Conservation (phyloP, 1,284 basidiomycete species). For the Ustilago trichophora region DNA sequence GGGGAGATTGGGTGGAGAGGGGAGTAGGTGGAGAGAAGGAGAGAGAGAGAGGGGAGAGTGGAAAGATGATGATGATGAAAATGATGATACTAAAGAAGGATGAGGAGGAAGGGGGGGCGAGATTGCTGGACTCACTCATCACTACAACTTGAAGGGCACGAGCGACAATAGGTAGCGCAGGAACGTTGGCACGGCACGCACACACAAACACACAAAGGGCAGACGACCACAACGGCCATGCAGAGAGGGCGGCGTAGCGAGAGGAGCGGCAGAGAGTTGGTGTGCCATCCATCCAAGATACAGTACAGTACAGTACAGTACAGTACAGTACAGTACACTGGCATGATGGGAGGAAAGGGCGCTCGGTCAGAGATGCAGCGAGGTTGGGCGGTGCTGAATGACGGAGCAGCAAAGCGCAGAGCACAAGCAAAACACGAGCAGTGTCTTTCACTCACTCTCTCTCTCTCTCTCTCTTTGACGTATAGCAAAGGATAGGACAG, state of each 20-base stretch:
- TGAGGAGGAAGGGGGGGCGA: not conserved
- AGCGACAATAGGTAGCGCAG: no score
- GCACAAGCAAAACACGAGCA: not conserved
- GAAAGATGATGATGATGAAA: not conserved
- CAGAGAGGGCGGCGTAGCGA: not conserved
- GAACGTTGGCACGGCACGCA: not conserved
- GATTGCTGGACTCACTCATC: no score
- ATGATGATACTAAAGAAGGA: constrained; percentile 1
- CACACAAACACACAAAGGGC: constrained; percentile 3
- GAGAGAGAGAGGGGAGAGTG: not conserved
- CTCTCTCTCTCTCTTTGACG: no score
- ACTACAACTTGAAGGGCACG: no score
- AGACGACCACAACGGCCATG: no score
- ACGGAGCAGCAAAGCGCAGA: constrained; percentile 3
- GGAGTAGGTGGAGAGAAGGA: constrained; percentile 5
- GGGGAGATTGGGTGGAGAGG: constrained; percentile 7
- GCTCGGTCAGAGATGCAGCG: constrained; percentile 12
- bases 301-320: no score
- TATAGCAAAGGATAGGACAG: no score
- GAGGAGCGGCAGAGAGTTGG: no score
- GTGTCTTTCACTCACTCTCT: not conserved
- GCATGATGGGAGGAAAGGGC: not conserved
- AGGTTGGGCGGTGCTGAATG: constrained; percentile 12
- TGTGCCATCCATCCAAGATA: no score
- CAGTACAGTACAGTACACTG: not conserved